Evolutionary conservation across 2,329 filamentous ascomycete species (phyloP), one percentile per base, ranked within the genome.

Genomic region (Verticillium alfalfae): DNA sequence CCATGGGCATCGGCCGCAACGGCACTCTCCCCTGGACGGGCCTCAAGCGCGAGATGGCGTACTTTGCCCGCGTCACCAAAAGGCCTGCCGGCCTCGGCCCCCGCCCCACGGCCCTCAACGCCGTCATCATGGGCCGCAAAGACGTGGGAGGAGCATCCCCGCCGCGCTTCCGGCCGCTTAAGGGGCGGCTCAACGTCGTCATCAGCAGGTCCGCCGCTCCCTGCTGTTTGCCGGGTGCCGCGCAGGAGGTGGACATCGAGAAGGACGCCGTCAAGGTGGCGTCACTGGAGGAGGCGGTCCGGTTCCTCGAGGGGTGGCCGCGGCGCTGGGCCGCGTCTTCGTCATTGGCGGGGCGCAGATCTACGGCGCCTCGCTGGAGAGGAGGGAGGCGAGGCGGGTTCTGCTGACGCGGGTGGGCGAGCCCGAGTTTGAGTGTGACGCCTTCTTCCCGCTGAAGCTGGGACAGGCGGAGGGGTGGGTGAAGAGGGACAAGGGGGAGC

Each of bases 51-150:
- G 95, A 99, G 77, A 97, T 99, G 92, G 87, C 88, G 45, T 98
- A 97, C 75, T 99, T 99, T 74, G 90, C 92, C 18, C 88, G 93
- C 63, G 89, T 97, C 49, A 98, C 94, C 3, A 92, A 91, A n/a
- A n/a, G n/a, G n/a, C 16, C 72, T 85, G 0, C 79, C 82, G 31
- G 67, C 73, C 9, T 57, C 77, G 75, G 64, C 70, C 4, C 68
- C 75, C 2, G n/a, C n/a, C 62, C 75, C 8, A 66, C 71, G 0
- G 67, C 77, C 52, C 62, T 78, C 66, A 94, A 93, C 74, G 90
- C 91, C 18, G 91, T 98, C 59, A 89, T 99, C 68, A 99, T 99
- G 95, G 95, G 95, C 63, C 90, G 95, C 71, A 97, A 97, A 96
- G 76, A 99, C 95, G 0, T 99, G 94, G 89, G 92, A 96, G 59